Percentiles rank a stretch among this genome's conserved stretches.
Evolutionary conservation across 2,329 filamentous ascomycete genomes (phyloP).

Genomic region (Herpotrichia juniperi): DNA sequence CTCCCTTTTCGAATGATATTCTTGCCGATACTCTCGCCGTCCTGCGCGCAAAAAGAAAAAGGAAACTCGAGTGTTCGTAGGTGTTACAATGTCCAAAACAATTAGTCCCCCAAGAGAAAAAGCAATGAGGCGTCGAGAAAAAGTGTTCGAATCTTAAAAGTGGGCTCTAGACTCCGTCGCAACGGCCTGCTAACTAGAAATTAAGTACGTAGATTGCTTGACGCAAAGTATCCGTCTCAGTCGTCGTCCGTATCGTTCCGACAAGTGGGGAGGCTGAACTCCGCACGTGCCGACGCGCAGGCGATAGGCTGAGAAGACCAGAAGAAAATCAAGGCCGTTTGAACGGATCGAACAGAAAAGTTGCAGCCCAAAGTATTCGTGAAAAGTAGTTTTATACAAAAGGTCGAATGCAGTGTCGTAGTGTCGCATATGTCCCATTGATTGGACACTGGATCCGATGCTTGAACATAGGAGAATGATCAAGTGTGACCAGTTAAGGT

Average conservation of each 20-base stretch:
- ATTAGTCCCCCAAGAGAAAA: neutral
- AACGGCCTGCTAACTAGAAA: slow-evolving; percentile 14
- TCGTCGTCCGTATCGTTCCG: neutral
- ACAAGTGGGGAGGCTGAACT: neutral
- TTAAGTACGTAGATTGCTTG: slow-evolving; percentile 17
- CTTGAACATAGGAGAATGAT: neutral
- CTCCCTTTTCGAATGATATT: slow-evolving; percentile 1
- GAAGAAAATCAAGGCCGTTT: neutral
- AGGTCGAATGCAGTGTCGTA: neutral
- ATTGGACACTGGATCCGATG: no score
- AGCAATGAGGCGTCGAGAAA: neutral
- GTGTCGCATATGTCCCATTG: neutral
- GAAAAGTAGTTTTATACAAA: slow-evolving; percentile 1
- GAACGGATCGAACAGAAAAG: neutral
- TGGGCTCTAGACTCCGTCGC: neutral
- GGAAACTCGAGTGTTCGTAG: neutral
- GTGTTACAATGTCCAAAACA: neutral
- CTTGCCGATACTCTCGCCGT: neutral
- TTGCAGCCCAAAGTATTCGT: neutral
- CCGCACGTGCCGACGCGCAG: neutral
- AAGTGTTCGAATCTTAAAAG: slow-evolving; percentile 1
- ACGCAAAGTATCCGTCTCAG: neutral
- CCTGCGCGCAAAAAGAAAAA: neutral
- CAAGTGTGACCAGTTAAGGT: neutral
- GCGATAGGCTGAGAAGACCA: neutral